Evolutionary conservation across 1,284 basidiomycete genomes (phyloP).

Genomic region (Cryptococcus floricola): DNA sequence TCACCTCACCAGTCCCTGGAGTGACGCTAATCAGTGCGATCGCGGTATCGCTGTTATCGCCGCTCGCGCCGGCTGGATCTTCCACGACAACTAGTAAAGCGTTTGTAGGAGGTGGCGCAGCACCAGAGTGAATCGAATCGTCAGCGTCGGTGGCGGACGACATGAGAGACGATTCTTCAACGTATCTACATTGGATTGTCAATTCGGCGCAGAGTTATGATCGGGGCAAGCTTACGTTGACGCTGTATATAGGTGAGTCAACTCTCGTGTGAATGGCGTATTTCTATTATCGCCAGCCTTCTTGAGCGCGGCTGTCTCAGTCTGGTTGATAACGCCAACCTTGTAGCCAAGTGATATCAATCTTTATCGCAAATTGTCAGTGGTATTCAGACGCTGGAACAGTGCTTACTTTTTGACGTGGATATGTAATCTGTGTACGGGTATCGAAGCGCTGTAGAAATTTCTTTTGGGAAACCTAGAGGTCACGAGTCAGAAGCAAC

Average conservation of each 20-base stretch:
- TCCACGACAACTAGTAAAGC: slow-evolving; percentile 61
- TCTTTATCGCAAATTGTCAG: slow-evolving; percentile 50
- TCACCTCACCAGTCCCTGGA: slow-evolving; percentile 82
- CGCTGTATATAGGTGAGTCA: slow-evolving; percentile 81
- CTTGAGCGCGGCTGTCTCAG: slow-evolving; percentile 92
- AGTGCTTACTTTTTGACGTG: slow-evolving; percentile 75
- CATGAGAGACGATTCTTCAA: slow-evolving; percentile 40
- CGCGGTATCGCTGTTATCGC: slow-evolving; percentile 58
- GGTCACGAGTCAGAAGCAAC: neutral
- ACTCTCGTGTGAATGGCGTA: slow-evolving; percentile 72
- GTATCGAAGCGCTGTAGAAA: slow-evolving; percentile 77
- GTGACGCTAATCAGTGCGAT: slow-evolving; percentile 76
- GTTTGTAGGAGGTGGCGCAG: slow-evolving; percentile 40
- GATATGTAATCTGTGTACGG: slow-evolving; percentile 71
- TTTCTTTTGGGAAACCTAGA: slow-evolving; percentile 65
- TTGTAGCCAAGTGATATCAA: slow-evolving; percentile 81
- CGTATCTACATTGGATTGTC: slow-evolving; percentile 41
- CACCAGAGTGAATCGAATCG: slow-evolving; percentile 30
- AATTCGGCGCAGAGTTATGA: neutral
- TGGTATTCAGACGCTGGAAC: neutral
- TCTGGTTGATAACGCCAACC: slow-evolving; percentile 88
- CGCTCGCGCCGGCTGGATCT: slow-evolving; percentile 55
- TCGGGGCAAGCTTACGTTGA: slow-evolving; percentile 64
- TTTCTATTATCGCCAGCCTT: slow-evolving; percentile 80
- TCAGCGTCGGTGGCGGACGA: slow-evolving; percentile 38